phyloP scores from a whole-genome alignment of 305 asterid species.

The Plantago coronopus region DNA sequence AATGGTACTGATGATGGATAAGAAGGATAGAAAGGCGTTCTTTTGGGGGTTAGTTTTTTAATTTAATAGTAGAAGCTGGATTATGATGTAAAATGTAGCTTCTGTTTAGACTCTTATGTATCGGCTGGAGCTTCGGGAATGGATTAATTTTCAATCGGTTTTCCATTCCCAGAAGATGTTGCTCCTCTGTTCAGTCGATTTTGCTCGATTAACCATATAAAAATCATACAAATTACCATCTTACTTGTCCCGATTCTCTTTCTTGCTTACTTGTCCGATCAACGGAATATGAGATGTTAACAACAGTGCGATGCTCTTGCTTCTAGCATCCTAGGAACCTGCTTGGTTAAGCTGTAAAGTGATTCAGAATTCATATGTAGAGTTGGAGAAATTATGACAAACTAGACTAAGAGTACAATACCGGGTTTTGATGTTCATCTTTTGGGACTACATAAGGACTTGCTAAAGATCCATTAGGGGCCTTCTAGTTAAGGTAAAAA shows the following conservation, averaged over 20 bases:
- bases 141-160: slow-evolving; percentile 16
- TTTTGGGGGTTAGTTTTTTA: neutral
- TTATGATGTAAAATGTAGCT: slow-evolving; percentile 2
- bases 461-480: too few species aligned
- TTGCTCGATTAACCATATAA: slow-evolving; percentile 1
- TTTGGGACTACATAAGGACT: too few species aligned
- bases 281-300: too few species aligned
- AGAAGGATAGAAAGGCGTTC: neutral
- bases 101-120: slow-evolving; percentile 2
- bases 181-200: slow-evolving; percentile 6
- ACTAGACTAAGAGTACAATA: too few species aligned
- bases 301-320: too few species aligned
- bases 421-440: too few species aligned
- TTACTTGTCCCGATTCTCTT: too few species aligned
- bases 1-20: neutral
- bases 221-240: slow-evolving; percentile 3
- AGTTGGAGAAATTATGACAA: too few species aligned
- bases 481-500: too few species aligned
- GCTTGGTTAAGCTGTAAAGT: too few species aligned
- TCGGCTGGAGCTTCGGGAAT: slow-evolving; percentile 1
- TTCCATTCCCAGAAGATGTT: slow-evolving; percentile 7
- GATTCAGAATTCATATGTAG: too few species aligned
- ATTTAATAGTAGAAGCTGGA: neutral
- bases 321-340: too few species aligned
- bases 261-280: neutral